Conservation (phyloP, 352 stramenopile genomes). For the Phytophthora pseudosyringae region DNA sequence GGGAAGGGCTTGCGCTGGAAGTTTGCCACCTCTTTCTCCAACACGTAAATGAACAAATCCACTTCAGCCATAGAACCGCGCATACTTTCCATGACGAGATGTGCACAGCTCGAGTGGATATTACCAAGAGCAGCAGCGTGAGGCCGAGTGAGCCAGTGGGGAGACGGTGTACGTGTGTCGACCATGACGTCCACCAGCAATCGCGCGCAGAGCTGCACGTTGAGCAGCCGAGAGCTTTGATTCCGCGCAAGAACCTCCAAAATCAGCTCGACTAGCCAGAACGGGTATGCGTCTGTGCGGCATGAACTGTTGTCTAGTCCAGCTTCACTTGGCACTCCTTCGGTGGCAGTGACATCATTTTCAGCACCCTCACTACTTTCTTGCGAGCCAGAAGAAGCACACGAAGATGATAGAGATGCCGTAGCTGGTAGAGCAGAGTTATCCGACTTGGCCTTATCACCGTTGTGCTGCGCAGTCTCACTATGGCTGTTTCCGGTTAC, state of each 20-base stretch:
- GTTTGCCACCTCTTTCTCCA: constrained; percentile 70
- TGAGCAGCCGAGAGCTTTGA: constrained; percentile 61
- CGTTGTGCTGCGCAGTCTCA: no score
- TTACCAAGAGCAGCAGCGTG: constrained; percentile 50
- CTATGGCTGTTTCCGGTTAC: neutral
- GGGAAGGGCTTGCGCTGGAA: constrained; percentile 65
- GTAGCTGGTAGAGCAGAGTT: constrained; percentile 17
- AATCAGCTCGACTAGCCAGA: constrained; percentile 62
- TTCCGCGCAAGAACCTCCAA: constrained; percentile 55
- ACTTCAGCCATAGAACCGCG: constrained; percentile 79
- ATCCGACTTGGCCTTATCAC: constrained; percentile 12
- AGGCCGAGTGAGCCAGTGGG: constrained; percentile 22
- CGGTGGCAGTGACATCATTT: constrained; percentile 9
- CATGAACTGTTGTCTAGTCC: constrained; percentile 7
- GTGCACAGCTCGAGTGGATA: constrained; percentile 70
- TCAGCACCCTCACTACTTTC: constrained; percentile 16
- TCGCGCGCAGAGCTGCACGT: constrained; percentile 55
- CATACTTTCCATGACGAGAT: constrained; percentile 87
- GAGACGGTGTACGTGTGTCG: constrained; percentile 33
- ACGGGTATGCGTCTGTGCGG: constrained; percentile 36
- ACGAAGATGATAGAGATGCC: constrained; percentile 35
- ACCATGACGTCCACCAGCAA: constrained; percentile 66
- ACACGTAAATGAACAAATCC: constrained; percentile 81
- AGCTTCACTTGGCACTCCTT: constrained; percentile 13
- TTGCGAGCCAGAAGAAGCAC: constrained; percentile 31